phyloP scores from a whole-genome alignment of 1,139 yeast species.

The Yamadazyma siamensis region DNA sequence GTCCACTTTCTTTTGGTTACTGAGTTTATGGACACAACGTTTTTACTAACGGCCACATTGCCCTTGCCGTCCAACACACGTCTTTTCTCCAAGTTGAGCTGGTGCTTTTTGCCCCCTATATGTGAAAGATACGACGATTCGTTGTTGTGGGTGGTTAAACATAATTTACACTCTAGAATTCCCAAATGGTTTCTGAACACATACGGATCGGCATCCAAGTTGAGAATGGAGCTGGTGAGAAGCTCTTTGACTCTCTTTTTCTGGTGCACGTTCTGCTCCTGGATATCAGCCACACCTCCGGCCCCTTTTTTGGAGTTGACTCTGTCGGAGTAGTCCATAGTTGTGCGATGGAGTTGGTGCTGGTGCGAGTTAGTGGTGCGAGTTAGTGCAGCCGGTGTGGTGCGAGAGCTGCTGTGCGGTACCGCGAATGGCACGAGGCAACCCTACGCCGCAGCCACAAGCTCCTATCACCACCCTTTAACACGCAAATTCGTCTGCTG shows the following conservation, averaged over 20 bases:
- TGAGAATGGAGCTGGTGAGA: slow-evolving; percentile 55
- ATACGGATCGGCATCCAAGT: slow-evolving; percentile 74
- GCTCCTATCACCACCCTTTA: no score
- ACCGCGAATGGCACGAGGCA: no score
- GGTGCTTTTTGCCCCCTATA: slow-evolving; percentile 77
- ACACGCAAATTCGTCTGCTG: no score
- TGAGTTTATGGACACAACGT: slow-evolving; percentile 26
- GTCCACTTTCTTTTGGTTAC: slow-evolving; percentile 46
- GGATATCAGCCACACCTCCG: slow-evolving; percentile 75
- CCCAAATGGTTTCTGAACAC: slow-evolving; percentile 74
- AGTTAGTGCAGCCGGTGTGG: no score
- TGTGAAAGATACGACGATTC: slow-evolving; percentile 80
- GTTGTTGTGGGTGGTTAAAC: slow-evolving; percentile 70
- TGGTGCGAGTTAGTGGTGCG: no score
- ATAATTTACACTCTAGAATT: slow-evolving; percentile 68
- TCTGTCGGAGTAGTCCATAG: slow-evolving; percentile 46
- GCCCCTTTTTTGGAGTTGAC: slow-evolving; percentile 45
- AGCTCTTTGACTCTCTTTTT: slow-evolving; percentile 63
- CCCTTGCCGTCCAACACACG: slow-evolving; percentile 40
- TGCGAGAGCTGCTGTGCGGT: no score
- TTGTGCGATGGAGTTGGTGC: no score
- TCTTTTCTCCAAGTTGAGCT: slow-evolving; percentile 61
- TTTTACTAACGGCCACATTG: slow-evolving; percentile 8
- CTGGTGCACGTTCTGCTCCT: slow-evolving; percentile 65
- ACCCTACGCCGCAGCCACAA: no score